Conservation (phyloP, 2,329 filamentous ascomycete species). For the Rasamsonia emersonii region DNA sequence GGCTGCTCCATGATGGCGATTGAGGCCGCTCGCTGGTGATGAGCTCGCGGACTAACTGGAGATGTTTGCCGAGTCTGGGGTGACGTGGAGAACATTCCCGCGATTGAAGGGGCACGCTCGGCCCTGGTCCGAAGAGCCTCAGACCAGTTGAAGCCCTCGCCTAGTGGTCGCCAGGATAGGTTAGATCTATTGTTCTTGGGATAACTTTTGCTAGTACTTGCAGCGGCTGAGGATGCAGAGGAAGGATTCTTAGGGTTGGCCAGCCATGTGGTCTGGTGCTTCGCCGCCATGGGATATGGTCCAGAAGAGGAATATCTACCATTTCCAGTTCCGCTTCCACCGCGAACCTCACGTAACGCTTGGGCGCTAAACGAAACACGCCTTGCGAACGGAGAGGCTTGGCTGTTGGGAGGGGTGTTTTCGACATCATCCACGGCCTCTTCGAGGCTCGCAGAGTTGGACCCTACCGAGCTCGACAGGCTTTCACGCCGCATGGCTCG, state of each 20-base stretch:
- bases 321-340: slow-evolving; percentile 52
- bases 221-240: slow-evolving; percentile 18
- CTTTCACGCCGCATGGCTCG: slow-evolving; percentile 53
- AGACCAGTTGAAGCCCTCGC: slow-evolving; percentile 94
- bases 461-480: slow-evolving; percentile 53
- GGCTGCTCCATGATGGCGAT: slow-evolving; percentile 51
- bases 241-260: slow-evolving; percentile 14
- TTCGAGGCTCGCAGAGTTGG: slow-evolving; percentile 32
- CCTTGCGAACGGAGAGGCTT: slow-evolving; percentile 61
- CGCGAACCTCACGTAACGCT: slow-evolving; percentile 62
- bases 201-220: slow-evolving; percentile 29
- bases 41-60: slow-evolving; percentile 37
- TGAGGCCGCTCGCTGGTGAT: slow-evolving; percentile 33
- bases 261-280: slow-evolving; percentile 18
- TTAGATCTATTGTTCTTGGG: slow-evolving; percentile 33
- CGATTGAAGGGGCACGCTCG: slow-evolving; percentile 58
- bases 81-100: slow-evolving; percentile 21
- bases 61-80: slow-evolving; percentile 30
- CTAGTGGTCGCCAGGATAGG: slow-evolving; percentile 45
- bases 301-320: slow-evolving; percentile 48
- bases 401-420: slow-evolving; percentile 48
- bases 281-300: slow-evolving; percentile 15
- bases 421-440: slow-evolving; percentile 57
- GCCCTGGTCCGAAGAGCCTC: slow-evolving; percentile 90
- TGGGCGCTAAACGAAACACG: slow-evolving; percentile 86